These are phyloP conservation scores for Daldinia bambusicola DNA, from an alignment of 495 filamentous ascomycete genomes.

Conservation along the genomic window DNA sequence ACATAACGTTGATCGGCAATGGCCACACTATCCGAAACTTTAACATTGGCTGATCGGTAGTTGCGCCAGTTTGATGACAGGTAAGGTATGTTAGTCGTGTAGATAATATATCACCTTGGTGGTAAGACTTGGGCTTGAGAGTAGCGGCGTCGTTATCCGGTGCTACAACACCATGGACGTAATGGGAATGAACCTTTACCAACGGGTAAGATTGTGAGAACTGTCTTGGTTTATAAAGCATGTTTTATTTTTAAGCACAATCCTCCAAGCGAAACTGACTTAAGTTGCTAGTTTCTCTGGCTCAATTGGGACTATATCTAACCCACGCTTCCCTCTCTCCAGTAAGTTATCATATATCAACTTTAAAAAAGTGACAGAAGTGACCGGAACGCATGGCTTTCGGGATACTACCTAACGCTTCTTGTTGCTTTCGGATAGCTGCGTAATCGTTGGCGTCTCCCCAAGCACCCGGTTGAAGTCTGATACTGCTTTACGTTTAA, in stretches of 20 bases:
- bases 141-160: neutral
- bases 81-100: neutral
- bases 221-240: neutral
- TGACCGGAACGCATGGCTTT: constrained; percentile 2
- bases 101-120: neutral
- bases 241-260: neutral
- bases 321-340: neutral
- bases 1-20: constrained; percentile 1
- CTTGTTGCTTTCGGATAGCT: neutral
- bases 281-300: neutral
- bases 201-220: neutral
- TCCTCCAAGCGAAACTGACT: neutral
- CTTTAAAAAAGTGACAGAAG: neutral
- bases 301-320: neutral
- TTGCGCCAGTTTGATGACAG: neutral
- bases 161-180: neutral
- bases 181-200: neutral
- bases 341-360: constrained; percentile 1
- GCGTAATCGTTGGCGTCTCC: neutral
- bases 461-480: neutral
- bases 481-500: neutral
- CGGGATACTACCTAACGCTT: constrained; percentile 1
- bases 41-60: constrained; percentile 8
- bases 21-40: neutral
- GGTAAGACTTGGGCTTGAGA: neutral